A percentile compares a stretch with the other conserved stretches of the same genome.
phyloP scores from a whole-genome alignment of 1,284 basidiomycete genomes.

The Hymenochaete sp. region DNA sequence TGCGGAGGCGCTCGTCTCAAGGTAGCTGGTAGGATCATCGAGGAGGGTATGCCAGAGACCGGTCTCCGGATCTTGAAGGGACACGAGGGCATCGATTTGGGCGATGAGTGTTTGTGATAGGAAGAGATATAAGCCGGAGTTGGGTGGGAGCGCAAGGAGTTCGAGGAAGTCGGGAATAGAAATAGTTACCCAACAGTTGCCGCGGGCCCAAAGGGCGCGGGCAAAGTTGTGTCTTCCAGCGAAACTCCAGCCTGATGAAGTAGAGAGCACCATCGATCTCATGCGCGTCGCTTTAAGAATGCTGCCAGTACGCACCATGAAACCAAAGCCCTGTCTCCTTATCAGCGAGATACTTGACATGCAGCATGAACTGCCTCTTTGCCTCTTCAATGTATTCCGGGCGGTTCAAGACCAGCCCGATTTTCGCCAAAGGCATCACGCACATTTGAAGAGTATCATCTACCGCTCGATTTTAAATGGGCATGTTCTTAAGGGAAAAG shows the following conservation, averaged over 20 bases:
- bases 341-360: constrained; percentile 46
- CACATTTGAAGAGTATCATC: constrained; percentile 64
- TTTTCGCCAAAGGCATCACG: constrained; percentile 52
- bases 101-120: constrained; percentile 39
- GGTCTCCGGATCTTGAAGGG: constrained; percentile 38
- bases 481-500: too few species aligned
- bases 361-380: constrained; percentile 49
- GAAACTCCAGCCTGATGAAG: constrained; percentile 38
- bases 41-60: constrained; percentile 60
- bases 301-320: constrained; percentile 34
- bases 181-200: constrained; percentile 59
- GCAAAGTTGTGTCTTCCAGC: constrained; percentile 46
- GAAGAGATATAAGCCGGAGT: constrained; percentile 39
- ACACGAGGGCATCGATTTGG: constrained; percentile 48
- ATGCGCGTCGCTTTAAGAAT: constrained; percentile 21
- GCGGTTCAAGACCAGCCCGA: constrained; percentile 47
- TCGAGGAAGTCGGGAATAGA: constrained; percentile 57
- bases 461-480: too few species aligned
- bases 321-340: constrained; percentile 44
- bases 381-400: constrained; percentile 53
- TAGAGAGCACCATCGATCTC: constrained; percentile 16
- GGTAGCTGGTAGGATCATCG: constrained; percentile 47
- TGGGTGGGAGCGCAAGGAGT: constrained; percentile 34
- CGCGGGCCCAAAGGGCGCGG: constrained; percentile 50
- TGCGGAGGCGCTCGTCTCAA: constrained; percentile 52